Base-by-base conservation (phyloP, 768 basidiomycete genomes). In the Podaxis carcinomalis region DNA sequence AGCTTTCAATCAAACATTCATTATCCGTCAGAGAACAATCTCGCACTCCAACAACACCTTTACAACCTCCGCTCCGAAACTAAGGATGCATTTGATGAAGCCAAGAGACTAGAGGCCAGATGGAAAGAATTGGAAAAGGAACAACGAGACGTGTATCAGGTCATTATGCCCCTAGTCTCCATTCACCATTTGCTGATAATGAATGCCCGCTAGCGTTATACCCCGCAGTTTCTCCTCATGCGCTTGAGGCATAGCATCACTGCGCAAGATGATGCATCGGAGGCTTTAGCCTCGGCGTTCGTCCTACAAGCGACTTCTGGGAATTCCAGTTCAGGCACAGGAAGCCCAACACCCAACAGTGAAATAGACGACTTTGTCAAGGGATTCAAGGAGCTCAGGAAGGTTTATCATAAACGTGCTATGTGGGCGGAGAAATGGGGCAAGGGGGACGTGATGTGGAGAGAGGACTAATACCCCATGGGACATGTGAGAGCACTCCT, bases 371-470 rank as follows among this genome's bases (percentile, higher is more conserved):
- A 89, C 47, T 98, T 98, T 65, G 84, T 97, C 56, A 87, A 79
- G 67, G 86, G 93, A 66, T 97, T 95, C 76, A 92, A 89, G 68
- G 93, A 94, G 55, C 71, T 86, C 42, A 77, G 96, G 65, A 95
- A 93, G 75, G 80, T 82, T n/a, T 98, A 94, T 73, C 95, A 98
- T 72, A 97, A 96, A 74, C 81, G 95, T 16, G 87, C 87, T 1
- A 87, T 96, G 70, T 97, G 93, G 91, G 85, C 86, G 16, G 91
- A 94, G 69, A 80, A 88, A 66, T 98, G 95, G 93, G 78, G 86
- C 0, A 80, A 83, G 36, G 92, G 92, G 1, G 88, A 93, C 66
- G 93, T 98, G 5, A 80, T 82, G 28, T 97, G 95, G 94, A 80
- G 86, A 64, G 90, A 93, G 54, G 82, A 88, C 61, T 84, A 68